Evolutionary conservation across 108 stramenopile genomes (phyloP), one percentile per base, ranked within the genome.

Genomic region (Aurantiochytrium sp.): DNA sequence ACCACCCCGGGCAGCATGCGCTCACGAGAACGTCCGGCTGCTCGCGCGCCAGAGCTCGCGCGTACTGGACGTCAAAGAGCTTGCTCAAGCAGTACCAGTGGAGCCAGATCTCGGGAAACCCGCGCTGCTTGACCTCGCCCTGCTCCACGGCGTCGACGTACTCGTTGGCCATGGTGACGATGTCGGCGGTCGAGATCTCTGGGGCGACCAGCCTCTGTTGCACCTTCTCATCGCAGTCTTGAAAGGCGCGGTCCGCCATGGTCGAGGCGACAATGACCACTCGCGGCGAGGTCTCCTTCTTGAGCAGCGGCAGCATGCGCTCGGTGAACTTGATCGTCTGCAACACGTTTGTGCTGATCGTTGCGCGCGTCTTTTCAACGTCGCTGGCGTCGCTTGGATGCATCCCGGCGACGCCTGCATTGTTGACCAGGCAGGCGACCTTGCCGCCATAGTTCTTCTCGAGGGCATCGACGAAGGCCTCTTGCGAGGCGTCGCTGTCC

Each of bases 81-180:
- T 96, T 96, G 50, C 93, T 93, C 87, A 96, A 91, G 24, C 95
- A 95, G 88, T 96, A 96, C 94, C 95, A n/a, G 91, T 89, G 69
- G 89, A 91, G 15, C 17, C 50, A 2, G 50, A 8, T 52, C 50
- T 52, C 50, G 17, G 93, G 88, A 93, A 94, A 96, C 10, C 96
- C 95, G 24, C 92, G 85, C 36, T 89, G 65, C 19, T 30, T 22
- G 87, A 95, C 93, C 12, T 55, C 90, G 4, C 94, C 95, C 4
- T 68, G 68, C 73, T 87, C 37, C 4, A 95, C 96, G 54, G 90
- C 95, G 10, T 37, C 4, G 68, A 94, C 92, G 87, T 95, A 96
- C 36, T 91, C 48, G 30, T 92, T 85, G 55, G 94, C 92, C 27
- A 94, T 52, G 17, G 32, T 4, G 8, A 87, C 39, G 30, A 95